A percentile compares a stretch with the other conserved stretches of the same genome.
phyloP scores from a whole-genome alignment of 164 flowering plant genomes.

The Vitis rupestris region DNA sequence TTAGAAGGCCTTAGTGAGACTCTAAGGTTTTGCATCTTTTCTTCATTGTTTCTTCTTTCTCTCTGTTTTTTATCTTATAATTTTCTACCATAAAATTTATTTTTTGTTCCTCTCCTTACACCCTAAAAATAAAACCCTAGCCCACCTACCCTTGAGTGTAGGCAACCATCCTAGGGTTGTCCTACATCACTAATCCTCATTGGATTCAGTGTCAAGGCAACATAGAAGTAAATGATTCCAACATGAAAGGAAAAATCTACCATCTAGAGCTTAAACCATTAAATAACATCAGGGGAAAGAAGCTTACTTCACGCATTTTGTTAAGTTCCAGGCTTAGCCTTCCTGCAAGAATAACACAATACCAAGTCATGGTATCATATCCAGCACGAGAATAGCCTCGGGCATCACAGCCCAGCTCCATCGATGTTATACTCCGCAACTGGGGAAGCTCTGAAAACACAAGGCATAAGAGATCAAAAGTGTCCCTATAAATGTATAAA shows the following conservation, averaged over 20 bases:
- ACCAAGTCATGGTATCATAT: conserved; percentile 64
- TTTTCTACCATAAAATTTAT: too few species aligned
- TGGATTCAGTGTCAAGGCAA: background rate
- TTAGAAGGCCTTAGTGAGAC: too few species aligned
- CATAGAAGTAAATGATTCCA: background rate
- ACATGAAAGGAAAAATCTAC: background rate
- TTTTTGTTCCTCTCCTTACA: too few species aligned
- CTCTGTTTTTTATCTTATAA: too few species aligned
- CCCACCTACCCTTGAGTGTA: too few species aligned
- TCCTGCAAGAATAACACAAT: conserved; percentile 85
- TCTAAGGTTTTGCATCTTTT: too few species aligned
- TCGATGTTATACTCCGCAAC: conserved; percentile 69
- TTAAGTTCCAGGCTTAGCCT: conserved; percentile 74
- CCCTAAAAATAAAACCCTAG: too few species aligned
- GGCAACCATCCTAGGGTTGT: too few species aligned
- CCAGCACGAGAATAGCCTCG: conserved; percentile 92
- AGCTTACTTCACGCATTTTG: conserved; percentile 83
- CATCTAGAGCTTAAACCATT: background rate
- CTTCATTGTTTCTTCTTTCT: too few species aligned
- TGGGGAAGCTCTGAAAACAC: conserved; percentile 80
- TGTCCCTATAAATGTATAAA: too few species aligned
- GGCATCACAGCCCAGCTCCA: conserved; percentile 93
- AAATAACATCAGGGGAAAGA: conserved; percentile 5
- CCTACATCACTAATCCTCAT: too few species aligned
- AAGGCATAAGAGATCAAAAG: background rate